phyloP scores from a whole-genome alignment of 1,139 yeast species.

The Zygoascus hellenicus region DNA sequence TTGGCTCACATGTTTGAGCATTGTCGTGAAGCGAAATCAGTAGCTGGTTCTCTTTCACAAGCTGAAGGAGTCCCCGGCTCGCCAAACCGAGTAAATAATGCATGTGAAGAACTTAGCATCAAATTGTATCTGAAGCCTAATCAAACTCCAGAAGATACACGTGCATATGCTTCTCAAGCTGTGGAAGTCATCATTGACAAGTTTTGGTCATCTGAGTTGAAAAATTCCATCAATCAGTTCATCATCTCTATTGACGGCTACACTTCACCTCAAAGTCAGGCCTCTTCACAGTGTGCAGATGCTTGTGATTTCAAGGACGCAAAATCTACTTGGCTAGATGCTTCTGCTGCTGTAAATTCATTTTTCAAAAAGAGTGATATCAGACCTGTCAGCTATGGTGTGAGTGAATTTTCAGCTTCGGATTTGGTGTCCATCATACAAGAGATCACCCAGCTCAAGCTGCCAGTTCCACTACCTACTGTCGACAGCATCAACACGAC shows the following conservation, averaged over 20 bases:
- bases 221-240: no score
- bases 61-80: background rate
- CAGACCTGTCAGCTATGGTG: conserved; percentile 23
- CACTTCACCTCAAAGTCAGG: no score
- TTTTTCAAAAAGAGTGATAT: conserved; percentile 1
- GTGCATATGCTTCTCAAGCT: background rate
- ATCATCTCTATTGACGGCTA: no score
- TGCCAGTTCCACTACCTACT: conserved; percentile 17
- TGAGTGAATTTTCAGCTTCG: conserved; percentile 28
- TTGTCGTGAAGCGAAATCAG: conserved; percentile 7
- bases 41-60: background rate
- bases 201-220: background rate
- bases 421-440: conserved; percentile 21
- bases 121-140: background rate
- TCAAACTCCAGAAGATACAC: background rate
- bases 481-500: conserved; percentile 31
- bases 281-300: no score
- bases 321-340: conserved; percentile 21
- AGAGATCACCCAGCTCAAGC: background rate
- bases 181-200: background rate
- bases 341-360: conserved; percentile 15
- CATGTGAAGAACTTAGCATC: background rate
- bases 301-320: no score
- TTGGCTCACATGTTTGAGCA: conserved; percentile 14
- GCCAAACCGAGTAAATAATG: background rate